A percentile compares a stretch with the other conserved stretches of the same genome.
phyloP scores from a whole-genome alignment of 305 asterid genomes.

The Fraxinus paxiana region DNA sequence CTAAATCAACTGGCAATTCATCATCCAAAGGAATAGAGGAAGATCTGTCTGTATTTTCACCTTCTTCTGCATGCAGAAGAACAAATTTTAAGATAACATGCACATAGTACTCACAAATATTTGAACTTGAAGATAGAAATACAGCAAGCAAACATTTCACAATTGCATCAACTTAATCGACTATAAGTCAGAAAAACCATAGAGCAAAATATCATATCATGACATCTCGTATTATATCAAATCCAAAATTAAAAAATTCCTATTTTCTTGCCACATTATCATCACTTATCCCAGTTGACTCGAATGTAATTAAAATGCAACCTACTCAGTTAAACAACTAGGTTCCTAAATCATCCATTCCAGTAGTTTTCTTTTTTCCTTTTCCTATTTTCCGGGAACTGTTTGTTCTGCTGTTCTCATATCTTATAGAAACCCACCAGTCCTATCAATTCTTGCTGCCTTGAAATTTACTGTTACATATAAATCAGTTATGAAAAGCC shows the following conservation, averaged over 20 bases:
- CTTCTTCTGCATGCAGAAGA: constrained; percentile 37
- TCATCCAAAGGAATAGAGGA: constrained; percentile 72
- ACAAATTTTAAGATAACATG: not conserved
- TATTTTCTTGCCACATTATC: not conserved
- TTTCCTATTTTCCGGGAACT: not conserved
- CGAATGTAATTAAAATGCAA: not conserved
- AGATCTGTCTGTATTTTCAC: constrained; percentile 55
- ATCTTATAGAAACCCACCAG: not conserved
- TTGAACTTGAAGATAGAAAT: not conserved
- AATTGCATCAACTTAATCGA: not conserved
- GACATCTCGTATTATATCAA: not conserved
- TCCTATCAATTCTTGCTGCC: not conserved
- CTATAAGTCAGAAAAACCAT: not conserved
- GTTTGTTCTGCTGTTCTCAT: not conserved
- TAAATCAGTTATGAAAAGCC: not conserved
- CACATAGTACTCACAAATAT: not conserved
- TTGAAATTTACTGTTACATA: not conserved
- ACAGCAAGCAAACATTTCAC: not conserved
- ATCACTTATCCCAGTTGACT: not conserved
- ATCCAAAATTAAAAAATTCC: not conserved
- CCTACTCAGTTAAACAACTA: not conserved
- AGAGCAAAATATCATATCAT: not conserved
- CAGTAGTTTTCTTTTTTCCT: not conserved
- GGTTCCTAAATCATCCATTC: not conserved
- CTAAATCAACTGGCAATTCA: constrained; percentile 53